Percentiles rank a stretch among this genome's conserved stretches.
Evolutionary conservation across 2,329 filamentous ascomycete species (phyloP).

Genomic region (Colletotrichum sojae): DNA sequence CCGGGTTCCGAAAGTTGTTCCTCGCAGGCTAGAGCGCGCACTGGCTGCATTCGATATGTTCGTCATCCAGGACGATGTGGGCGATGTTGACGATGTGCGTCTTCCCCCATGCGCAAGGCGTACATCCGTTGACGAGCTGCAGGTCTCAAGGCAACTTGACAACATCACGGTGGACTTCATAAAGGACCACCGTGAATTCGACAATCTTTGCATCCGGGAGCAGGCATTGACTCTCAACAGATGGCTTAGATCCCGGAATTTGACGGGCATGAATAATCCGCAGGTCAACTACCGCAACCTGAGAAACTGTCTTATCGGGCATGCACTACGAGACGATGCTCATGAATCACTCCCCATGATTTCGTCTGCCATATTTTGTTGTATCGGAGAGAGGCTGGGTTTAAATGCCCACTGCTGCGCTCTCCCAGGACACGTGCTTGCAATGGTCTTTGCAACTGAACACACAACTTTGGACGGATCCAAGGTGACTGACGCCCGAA

Average conservation of each 20-base stretch:
- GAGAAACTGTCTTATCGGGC: constrained; percentile 89
- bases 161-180: constrained; percentile 71
- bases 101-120: constrained; percentile 9
- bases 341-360: constrained; percentile 90
- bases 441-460: constrained; percentile 76
- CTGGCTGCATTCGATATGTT: constrained; percentile 93
- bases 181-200: constrained; percentile 65
- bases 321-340: constrained; percentile 79
- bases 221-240: constrained; percentile 78
- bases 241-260: constrained; percentile 78
- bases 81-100: constrained; percentile 81
- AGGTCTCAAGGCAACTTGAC: constrained; percentile 78
- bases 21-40: constrained; percentile 74
- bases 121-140: constrained; percentile 34
- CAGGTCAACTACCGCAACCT: constrained; percentile 81
- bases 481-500: constrained; percentile 44
- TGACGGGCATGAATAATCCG: constrained; percentile 78
- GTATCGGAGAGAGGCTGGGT: constrained; percentile 80
- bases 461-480: constrained; percentile 73
- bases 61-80: constrained; percentile 78
- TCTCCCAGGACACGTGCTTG: constrained; percentile 89
- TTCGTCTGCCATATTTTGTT: constrained; percentile 88
- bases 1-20: constrained; percentile 21
- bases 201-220: constrained; percentile 71
- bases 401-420: constrained; percentile 84